Conservation (phyloP, 1,284 basidiomycete genomes). For the Trichosporon sp. region DNA sequence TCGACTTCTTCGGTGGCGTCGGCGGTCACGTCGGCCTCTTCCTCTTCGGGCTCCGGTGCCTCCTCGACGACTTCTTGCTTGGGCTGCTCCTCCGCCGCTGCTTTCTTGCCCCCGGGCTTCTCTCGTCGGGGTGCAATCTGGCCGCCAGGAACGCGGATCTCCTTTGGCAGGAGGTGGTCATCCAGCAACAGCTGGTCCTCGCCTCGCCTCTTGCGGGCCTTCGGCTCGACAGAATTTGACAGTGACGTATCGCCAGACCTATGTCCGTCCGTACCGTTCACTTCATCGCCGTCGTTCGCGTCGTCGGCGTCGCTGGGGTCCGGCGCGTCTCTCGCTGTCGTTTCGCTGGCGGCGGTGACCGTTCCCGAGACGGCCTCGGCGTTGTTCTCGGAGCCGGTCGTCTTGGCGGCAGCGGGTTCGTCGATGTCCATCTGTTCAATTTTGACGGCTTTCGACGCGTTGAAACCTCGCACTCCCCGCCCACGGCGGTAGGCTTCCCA, state of each 20-base stretch:
- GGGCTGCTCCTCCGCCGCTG: constrained; percentile 9
- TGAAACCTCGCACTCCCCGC: constrained; percentile 30
- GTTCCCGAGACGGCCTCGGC: not conserved
- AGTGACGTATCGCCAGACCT: constrained; percentile 7
- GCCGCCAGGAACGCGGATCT: constrained; percentile 27
- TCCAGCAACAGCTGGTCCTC: constrained; percentile 42
- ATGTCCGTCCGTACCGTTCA: not conserved
- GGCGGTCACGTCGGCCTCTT: constrained; percentile 59
- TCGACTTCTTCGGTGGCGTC: constrained; percentile 38
- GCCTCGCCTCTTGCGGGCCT: constrained; percentile 33
- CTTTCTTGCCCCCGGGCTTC: constrained; percentile 7
- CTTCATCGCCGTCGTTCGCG: constrained; percentile 6
- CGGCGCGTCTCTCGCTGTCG: constrained; percentile 17
- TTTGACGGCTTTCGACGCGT: constrained; percentile 20
- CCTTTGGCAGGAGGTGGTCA: constrained; percentile 40
- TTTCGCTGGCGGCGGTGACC: constrained; percentile 30
- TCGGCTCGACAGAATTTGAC: constrained; percentile 11
- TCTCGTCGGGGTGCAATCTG: constrained; percentile 15
- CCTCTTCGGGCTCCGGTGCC: constrained; percentile 20
- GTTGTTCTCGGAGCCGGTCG: not conserved
- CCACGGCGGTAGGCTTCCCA: constrained; percentile 34
- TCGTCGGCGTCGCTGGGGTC: constrained; percentile 3
- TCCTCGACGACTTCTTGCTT: constrained; percentile 13
- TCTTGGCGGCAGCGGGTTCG: constrained; percentile 21
- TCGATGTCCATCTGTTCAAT: constrained; percentile 46